Base-by-base conservation (phyloP, 768 basidiomycete species). In the Gelatoporia subvermispora region DNA sequence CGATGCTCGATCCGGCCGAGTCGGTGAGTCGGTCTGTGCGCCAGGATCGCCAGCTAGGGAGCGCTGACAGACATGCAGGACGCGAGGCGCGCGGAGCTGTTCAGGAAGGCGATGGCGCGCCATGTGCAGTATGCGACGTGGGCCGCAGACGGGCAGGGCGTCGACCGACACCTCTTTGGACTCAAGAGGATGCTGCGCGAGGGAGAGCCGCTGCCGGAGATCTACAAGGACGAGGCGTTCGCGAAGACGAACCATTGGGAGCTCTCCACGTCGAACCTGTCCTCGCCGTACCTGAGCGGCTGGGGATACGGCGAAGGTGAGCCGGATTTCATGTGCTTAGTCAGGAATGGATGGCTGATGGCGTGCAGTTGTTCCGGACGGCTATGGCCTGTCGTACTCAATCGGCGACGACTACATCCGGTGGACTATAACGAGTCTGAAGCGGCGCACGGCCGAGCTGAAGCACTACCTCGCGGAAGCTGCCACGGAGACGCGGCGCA, bases 221-320 rank as follows among this genome's bases (percentile, higher is more conserved):
- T 96, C 2, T 94, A 90, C 71, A 75, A 61, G 41, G 93, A 97
- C 60, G 67, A 69, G 45, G 82, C 85, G 8, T 95, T 76, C 60
- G 59, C 71, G 7, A 75, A 74, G 64, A 88, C 85, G 38, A 81
- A 65, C 52, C 88, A 95, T 65, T 99, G 96, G 96, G 88, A 95
- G 67, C 70, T 98, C 56, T 89, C 85, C 35, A 99, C 96, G 17
- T 87, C 84, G 53, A 90, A 96, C 67, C 70, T 98, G 49, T 85
- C 84, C 43, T 85, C 81, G 38, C 74, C 73, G 43, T 93, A 77
- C 65, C 72, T 99, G 28, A 90, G 94, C 57, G 93, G 93, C 18
- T 98, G 95, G 95, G 96, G 95, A 13, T 97, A 97, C 62, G 93
- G 93, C 8, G 91, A 95, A 77, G 89, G 89, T 90, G 50, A 54